Conservation (phyloP, 1,284 basidiomycete genomes). For the Phellopilus nigrolimitatus region DNA sequence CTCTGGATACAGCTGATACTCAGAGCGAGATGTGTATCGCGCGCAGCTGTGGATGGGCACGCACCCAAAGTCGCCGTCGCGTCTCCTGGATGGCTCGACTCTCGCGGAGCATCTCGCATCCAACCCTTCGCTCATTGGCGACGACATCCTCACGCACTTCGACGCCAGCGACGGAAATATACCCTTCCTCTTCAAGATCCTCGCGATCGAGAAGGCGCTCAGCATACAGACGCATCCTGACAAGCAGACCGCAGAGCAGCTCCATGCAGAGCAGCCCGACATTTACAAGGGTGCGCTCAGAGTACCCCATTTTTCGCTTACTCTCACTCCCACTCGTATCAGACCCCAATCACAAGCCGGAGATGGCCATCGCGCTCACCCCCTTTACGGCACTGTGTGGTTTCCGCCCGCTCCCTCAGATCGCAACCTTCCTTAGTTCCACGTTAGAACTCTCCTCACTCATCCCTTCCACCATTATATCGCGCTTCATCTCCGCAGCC, state of each 20-base stretch:
- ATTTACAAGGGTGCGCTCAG: conserved; percentile 78
- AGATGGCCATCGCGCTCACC: conserved; percentile 96
- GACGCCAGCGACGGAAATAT: conserved; percentile 65
- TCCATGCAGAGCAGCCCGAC: conserved; percentile 74
- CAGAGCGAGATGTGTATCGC: too few relatives aligned
- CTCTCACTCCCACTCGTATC: conserved; percentile 4
- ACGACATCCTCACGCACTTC: conserved; percentile 58
- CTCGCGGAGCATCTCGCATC: conserved; percentile 62
- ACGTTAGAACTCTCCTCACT: conserved; percentile 80
- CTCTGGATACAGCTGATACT: too few relatives aligned
- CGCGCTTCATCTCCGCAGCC: conserved; percentile 45
- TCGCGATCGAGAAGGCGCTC: conserved; percentile 91
- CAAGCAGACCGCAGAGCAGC: conserved; percentile 77
- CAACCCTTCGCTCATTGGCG: conserved; percentile 68
- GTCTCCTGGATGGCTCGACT: conserved; percentile 39
- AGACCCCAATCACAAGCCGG: conserved; percentile 96
- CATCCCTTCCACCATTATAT: conserved; percentile 53
- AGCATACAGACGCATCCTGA: conserved; percentile 98
- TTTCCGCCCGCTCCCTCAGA: conserved; percentile 75
- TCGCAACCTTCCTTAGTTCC: conserved; percentile 59
- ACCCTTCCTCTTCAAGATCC: conserved; percentile 91
- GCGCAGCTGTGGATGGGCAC: conserved; percentile 97
- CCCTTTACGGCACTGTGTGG: conserved; percentile 91
- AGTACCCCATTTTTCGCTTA: background rate
- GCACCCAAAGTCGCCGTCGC: conserved; percentile 84